Evolutionary conservation across 306 rosid species (phyloP), one percentile per base, ranked within the genome.

Genomic region (Styphnolobium japonicum): DNA sequence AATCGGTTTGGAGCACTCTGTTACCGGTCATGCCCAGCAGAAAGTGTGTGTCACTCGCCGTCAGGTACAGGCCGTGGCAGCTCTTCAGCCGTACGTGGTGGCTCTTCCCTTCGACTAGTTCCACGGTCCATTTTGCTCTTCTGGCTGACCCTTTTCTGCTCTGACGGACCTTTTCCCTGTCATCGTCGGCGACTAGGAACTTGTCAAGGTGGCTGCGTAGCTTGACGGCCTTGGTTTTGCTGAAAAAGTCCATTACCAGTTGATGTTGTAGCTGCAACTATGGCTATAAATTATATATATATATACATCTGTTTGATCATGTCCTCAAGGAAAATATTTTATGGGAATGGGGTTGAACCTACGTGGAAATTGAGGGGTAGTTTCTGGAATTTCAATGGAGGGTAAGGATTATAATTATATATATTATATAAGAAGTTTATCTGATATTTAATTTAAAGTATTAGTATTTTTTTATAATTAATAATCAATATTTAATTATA

Each of bases 141-240:
- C 60, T 18, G 15, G 85, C 64, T 5, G 70, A 6, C 19, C 87
- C 86, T 45, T 56, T 88, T 0, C 92, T 81, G 85, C 90, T 91
- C 85, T 92, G 98, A 10, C 89, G 90, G 14, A 92, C 82, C 19
- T 76, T 82, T 16, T 79, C 69, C 5, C 23, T 23, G 70, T 91
- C 85, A 29, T 83, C 86, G 69, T 80, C 94, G 36, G 97, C 93
- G 11, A 84, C 69, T 0, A 94, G 82, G 66, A 87, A 92, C 82
- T 94, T 94, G 65, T 87, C 91, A 0, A 87, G 84, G 84, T 92
- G 97, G 85, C 94, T 87, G 1, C 89, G 91, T 10, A 94, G 90
- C 70, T 80, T 88, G 10, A 92, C 90, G 0, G 84, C 86, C 48
- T 69, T 86, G 16, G 84, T 46, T 81, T 88, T 87, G 40, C 7